phyloP scores from a whole-genome alignment of 805 yeast genomes.

The Yamadazyma sp. region DNA sequence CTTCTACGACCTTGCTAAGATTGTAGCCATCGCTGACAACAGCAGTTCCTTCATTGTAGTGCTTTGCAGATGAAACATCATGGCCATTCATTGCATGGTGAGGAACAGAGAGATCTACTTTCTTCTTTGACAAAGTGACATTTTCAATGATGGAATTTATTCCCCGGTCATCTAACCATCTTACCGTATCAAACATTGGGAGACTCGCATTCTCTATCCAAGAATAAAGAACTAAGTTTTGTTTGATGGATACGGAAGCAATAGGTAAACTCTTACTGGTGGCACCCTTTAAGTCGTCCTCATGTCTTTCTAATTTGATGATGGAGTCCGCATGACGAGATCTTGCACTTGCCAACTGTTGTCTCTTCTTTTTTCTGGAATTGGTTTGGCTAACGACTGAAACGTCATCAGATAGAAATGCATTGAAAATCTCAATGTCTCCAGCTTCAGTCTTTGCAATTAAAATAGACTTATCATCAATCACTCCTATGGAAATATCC shows the following conservation, averaged over 20 bases:
- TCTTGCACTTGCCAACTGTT: slow-evolving; percentile 36
- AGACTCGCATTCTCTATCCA: slow-evolving; percentile 65
- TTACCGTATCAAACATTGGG: slow-evolving; percentile 56
- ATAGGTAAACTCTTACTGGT: slow-evolving; percentile 29
- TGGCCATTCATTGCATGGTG: slow-evolving; percentile 48
- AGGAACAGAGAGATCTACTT: slow-evolving; percentile 29
- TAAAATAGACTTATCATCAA: slow-evolving; percentile 36
- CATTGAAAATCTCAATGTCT: slow-evolving; percentile 63
- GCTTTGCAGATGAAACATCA: slow-evolving; percentile 53
- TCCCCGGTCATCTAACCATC: slow-evolving; percentile 41
- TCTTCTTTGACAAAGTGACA: slow-evolving; percentile 31
- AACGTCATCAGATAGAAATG: slow-evolving; percentile 45
- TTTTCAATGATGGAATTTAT: slow-evolving; percentile 26
- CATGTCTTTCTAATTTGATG: slow-evolving; percentile 50
- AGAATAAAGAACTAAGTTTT: slow-evolving; percentile 42
- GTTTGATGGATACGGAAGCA: slow-evolving; percentile 29
- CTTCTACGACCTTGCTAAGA: slow-evolving; percentile 52
- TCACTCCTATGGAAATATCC: slow-evolving; percentile 39
- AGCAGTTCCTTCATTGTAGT: slow-evolving; percentile 61
- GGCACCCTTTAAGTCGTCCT: slow-evolving; percentile 32
- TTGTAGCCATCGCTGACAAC: slow-evolving; percentile 65
- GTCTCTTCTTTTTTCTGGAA: slow-evolving; percentile 45
- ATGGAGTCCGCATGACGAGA: slow-evolving; percentile 52
- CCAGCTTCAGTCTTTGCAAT: slow-evolving; percentile 76
- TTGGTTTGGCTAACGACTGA: slow-evolving; percentile 13